Conservation (phyloP, 2,329 filamentous ascomycete genomes). For the Ramularia collo-cygni region DNA sequence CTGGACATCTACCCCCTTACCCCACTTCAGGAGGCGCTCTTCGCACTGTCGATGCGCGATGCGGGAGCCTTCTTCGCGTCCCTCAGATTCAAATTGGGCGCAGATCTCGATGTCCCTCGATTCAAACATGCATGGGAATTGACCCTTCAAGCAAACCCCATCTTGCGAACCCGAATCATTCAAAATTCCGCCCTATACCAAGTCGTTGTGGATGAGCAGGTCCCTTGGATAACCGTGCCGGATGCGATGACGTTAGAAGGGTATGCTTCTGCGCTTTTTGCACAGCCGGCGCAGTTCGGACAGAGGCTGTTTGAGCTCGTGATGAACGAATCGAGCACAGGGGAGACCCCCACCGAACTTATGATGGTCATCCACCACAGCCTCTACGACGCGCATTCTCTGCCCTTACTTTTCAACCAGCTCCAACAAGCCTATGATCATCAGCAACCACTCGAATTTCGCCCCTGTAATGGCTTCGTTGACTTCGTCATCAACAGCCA, state of each 20-base stretch:
- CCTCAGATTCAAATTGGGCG: background rate
- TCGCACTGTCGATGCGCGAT: slow-evolving; percentile 47
- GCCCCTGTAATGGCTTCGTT: no score
- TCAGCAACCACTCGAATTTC: no score
- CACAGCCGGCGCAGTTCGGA: no score
- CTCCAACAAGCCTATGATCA: background rate
- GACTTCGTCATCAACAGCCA: no score
- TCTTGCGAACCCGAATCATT: slow-evolving; percentile 34
- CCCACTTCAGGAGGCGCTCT: slow-evolving; percentile 28
- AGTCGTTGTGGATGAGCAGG: no score
- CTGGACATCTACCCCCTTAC: slow-evolving; percentile 46
- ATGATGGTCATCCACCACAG: slow-evolving; percentile 11
- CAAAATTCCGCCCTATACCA: background rate
- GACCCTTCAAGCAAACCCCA: slow-evolving; percentile 25
- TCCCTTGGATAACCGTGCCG: no score
- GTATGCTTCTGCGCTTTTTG: no score
- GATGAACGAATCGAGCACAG: no score
- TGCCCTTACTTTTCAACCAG: slow-evolving; percentile 6
- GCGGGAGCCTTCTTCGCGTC: slow-evolving; percentile 49
- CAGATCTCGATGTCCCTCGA: slow-evolving; percentile 26
- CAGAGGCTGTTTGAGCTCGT: no score
- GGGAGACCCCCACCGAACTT: no score
- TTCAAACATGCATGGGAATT: slow-evolving; percentile 34
- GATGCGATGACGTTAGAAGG: no score
- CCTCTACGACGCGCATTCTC: slow-evolving; percentile 14